These are phyloP conservation scores for Dendrothele bispora DNA, from an alignment of 768 basidiomycete genomes.

Conservation along the genomic window DNA sequence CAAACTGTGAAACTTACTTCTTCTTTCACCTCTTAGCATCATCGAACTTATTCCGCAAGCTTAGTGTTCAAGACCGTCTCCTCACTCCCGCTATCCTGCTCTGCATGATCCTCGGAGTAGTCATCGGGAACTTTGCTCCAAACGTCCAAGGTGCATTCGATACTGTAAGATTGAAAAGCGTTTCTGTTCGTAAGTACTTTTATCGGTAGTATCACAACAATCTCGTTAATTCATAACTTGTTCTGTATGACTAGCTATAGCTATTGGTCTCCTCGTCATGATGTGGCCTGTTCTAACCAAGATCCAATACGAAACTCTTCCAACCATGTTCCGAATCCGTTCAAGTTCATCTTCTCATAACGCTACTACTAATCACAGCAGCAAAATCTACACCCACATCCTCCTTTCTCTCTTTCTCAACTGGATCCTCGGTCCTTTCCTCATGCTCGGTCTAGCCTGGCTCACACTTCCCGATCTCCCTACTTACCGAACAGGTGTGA, in stretches of 20 bases:
- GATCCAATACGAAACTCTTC: conserved; percentile 75
- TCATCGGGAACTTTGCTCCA: conserved; percentile 69
- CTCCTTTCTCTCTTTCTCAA: conserved; percentile 67
- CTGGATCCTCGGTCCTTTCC: conserved; percentile 78
- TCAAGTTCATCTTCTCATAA: background rate
- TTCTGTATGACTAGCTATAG: conserved; percentile 54
- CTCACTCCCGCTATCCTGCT: conserved; percentile 67
- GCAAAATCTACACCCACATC: conserved; percentile 63
- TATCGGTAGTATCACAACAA: too few relatives aligned
- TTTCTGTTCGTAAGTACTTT: conserved; percentile 71
- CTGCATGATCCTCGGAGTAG: conserved; percentile 73
- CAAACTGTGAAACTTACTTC: too few relatives aligned
- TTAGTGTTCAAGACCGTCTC: conserved; percentile 57
- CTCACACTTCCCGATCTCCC: conserved; percentile 80
- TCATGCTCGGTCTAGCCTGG: conserved; percentile 88
- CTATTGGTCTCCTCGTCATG: conserved; percentile 80
- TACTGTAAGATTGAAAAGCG: conserved; percentile 61
- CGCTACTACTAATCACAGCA: background rate
- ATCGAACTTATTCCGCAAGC: conserved; percentile 36
- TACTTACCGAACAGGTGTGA: conserved; percentile 74
- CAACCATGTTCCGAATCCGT: conserved; percentile 49
- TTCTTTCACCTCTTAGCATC: conserved; percentile 24
- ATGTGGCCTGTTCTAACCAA: conserved; percentile 85
- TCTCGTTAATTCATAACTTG: background rate
- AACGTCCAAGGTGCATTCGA: conserved; percentile 62